These are phyloP conservation scores for Candida maltosa DNA, from an alignment of 805 yeast species.

Conservation along the genomic window DNA sequence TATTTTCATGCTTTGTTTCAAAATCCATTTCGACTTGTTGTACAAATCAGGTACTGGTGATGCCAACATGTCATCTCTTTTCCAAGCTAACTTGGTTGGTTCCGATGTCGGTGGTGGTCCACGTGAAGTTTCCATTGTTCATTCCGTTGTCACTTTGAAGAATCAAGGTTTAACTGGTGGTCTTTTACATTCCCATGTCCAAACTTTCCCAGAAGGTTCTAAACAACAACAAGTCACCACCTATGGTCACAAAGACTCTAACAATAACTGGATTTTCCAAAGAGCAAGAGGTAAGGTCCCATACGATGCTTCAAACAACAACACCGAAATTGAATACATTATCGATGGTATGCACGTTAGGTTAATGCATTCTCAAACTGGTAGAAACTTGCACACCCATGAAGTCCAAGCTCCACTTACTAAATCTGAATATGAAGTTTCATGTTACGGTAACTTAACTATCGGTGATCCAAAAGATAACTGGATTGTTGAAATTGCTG, in stretches of 20 bases:
- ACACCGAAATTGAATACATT: conserved; percentile 36
- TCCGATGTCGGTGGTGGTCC: conserved; percentile 64
- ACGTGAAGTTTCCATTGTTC: conserved; percentile 61
- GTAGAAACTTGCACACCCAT: conserved; percentile 71
- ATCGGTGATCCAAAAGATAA: conserved; percentile 73
- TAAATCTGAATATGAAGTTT: conserved; percentile 55
- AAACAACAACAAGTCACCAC: conserved; percentile 48
- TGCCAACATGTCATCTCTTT: conserved; percentile 73
- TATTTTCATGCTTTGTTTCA: conserved; percentile 66
- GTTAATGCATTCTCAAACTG: conserved; percentile 58
- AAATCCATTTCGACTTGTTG: conserved; percentile 70
- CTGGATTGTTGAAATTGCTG: conserved; percentile 70
- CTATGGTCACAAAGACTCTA: conserved; percentile 43
- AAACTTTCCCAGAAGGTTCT: conserved; percentile 45
- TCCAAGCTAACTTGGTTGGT: conserved; percentile 74
- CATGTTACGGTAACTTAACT: conserved; percentile 66
- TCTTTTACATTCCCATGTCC: conserved; percentile 45
- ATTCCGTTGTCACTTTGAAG: conserved; percentile 37
- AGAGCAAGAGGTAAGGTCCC: conserved; percentile 37
- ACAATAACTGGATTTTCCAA: conserved; percentile 47
- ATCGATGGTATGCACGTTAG: conserved; percentile 61
- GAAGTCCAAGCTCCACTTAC: conserved; percentile 60
- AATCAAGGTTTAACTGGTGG: conserved; percentile 44
- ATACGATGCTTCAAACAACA: conserved; percentile 29
- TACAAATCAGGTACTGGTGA: conserved; percentile 80